Percentiles rank a stretch among this genome's conserved stretches.
phyloP scores from a whole-genome alignment of 176 grass and related monocot genomes.

The Dendrocalamus sinicus region DNA sequence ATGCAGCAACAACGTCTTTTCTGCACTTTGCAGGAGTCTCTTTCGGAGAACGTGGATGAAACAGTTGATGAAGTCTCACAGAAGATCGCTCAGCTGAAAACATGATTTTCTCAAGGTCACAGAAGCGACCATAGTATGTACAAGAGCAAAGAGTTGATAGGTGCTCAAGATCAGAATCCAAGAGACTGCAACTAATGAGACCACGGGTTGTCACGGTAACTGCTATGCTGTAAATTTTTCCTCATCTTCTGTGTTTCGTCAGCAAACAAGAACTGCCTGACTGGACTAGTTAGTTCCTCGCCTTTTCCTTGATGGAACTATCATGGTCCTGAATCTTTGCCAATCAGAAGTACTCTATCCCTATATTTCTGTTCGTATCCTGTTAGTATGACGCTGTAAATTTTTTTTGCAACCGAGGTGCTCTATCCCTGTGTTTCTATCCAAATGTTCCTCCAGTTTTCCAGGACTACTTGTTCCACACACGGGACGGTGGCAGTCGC shows the following conservation, averaged over 20 bases:
- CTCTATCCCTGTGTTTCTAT: background rate
- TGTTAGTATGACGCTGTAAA: background rate
- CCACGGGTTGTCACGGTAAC: slow-evolving; percentile 35
- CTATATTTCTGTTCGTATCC: background rate
- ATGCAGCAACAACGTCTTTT: background rate
- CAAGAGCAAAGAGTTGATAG: slow-evolving; percentile 42
- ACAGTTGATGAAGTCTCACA: slow-evolving; percentile 50
- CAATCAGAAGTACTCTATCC: slow-evolving; percentile 9
- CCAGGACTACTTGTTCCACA: background rate
- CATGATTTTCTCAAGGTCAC: slow-evolving; percentile 45
- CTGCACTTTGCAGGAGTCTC: slow-evolving; percentile 33
- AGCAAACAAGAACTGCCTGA: slow-evolving; percentile 43
- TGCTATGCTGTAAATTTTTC: slow-evolving; percentile 53
- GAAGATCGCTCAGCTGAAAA: slow-evolving; percentile 64
- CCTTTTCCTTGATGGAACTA: slow-evolving; percentile 35
- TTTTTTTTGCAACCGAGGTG: background rate
- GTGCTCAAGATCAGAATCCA: slow-evolving; percentile 43
- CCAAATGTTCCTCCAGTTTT: background rate
- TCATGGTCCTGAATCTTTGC: slow-evolving; percentile 28
- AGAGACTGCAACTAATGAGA: slow-evolving; percentile 37
- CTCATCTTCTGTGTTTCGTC: slow-evolving; percentile 18
- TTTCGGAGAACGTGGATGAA: slow-evolving; percentile 54
- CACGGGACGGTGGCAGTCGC: background rate
- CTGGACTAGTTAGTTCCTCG: slow-evolving; percentile 29
- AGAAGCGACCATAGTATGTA: slow-evolving; percentile 37